A percentile compares a stretch with the other conserved stretches of the same genome.
Conservation (phyloP, 1,284 basidiomycete genomes). For the Cutaneotrichosporon sp. region DNA sequence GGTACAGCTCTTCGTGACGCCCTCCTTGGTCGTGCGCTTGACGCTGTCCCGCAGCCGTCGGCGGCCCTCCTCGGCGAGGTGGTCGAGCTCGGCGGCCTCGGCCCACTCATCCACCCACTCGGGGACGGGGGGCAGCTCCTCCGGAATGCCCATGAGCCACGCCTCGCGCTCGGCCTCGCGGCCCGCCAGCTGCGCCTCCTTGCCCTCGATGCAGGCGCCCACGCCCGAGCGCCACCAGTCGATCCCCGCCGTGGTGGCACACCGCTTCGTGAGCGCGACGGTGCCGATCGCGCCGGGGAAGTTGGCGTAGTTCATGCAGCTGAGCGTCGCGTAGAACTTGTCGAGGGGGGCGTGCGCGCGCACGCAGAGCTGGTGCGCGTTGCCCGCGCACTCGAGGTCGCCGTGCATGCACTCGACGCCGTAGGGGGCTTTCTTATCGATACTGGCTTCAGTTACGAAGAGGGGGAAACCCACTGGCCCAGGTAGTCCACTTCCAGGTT, state of each 20-base stretch:
- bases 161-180: constrained; percentile 9
- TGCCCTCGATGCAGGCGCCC: constrained; percentile 60
- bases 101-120: constrained; percentile 12
- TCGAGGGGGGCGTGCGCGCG: constrained; percentile 38
- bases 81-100: constrained; percentile 27
- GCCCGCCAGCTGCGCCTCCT: constrained; percentile 12
- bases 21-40: constrained; percentile 56
- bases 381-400: constrained; percentile 70
- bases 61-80: constrained; percentile 34
- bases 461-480: constrained; percentile 61
- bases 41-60: constrained; percentile 65
- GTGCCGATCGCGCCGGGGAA: constrained; percentile 62
- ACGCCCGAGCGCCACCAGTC: constrained; percentile 67
- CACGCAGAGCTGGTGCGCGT: constrained; percentile 81
- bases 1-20: constrained; percentile 81
- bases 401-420: constrained; percentile 80
- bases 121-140: too few relatives aligned
- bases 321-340: constrained; percentile 70
- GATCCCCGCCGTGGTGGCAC: constrained; percentile 64
- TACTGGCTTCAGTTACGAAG: constrained; percentile 53
- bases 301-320: constrained; percentile 74
- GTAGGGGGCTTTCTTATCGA: constrained; percentile 65
- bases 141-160: background rate
- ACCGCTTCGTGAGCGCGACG: constrained; percentile 65
- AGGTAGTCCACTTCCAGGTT: constrained; percentile 71